Percentiles rank a stretch among this genome's conserved stretches.
Evolutionary conservation across 2,329 filamentous ascomycete species (phyloP).

Genomic region (Aspergillus sp.): DNA sequence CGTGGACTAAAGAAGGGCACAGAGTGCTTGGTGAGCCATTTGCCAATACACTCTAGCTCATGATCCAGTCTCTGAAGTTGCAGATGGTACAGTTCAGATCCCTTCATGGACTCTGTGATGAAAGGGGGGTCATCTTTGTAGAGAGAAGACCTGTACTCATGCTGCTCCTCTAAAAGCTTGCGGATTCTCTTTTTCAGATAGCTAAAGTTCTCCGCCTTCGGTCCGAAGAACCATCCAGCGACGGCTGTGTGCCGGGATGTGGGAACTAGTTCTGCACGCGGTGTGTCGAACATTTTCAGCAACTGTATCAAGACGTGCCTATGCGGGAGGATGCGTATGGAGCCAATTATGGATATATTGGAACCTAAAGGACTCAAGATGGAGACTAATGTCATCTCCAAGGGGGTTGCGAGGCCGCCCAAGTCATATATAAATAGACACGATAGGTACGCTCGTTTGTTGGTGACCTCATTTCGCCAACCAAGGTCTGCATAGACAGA

Average conservation of each 20-base stretch:
- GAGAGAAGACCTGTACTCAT: background rate
- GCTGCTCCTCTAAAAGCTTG: background rate
- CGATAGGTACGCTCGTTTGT: background rate
- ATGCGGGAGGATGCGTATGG: background rate
- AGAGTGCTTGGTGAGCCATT: background rate
- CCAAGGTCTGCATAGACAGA: background rate
- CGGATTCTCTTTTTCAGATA: background rate
- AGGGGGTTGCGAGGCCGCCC: background rate
- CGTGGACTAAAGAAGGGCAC: background rate
- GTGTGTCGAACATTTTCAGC: background rate
- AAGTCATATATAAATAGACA: background rate
- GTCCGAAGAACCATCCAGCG: background rate
- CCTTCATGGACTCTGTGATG: background rate
- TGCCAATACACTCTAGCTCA: background rate
- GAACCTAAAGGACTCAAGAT: background rate
- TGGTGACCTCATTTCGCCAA: background rate
- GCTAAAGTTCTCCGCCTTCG: background rate
- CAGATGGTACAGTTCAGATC: background rate
- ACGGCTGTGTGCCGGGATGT: background rate
- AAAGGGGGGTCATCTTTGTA: background rate
- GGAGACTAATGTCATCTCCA: background rate
- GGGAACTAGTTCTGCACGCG: background rate
- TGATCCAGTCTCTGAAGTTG: background rate
- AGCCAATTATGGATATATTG: background rate
- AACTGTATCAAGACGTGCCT: background rate